Conservation (phyloP, 306 rosid genomes). For the Styphnolobium japonicum region DNA sequence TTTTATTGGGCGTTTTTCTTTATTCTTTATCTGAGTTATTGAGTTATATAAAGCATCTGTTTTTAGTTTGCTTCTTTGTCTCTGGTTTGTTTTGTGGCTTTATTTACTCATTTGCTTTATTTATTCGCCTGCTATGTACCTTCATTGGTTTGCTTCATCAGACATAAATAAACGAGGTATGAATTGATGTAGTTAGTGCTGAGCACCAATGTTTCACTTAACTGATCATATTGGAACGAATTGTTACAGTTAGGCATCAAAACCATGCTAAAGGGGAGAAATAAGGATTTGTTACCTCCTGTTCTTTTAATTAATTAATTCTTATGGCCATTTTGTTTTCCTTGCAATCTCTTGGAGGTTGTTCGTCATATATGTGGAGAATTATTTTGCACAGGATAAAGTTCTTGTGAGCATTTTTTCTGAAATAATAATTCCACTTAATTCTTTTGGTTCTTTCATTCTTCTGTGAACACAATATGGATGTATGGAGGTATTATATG, state of each 20-base stretch:
- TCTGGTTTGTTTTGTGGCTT: not conserved
- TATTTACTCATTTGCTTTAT: not conserved
- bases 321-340: not conserved
- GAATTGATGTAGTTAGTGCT: not conserved
- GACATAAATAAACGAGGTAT: not conserved
- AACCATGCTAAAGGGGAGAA: not conserved
- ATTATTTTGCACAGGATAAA: not conserved
- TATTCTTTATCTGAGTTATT: not conserved
- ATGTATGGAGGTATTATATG: not conserved
- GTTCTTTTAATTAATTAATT: not conserved
- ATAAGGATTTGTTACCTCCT: not conserved
- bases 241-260: not conserved
- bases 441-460: not conserved
- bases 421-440: not conserved
- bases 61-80: not conserved
- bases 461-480: not conserved
- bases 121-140: not conserved
- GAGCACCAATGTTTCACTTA: not conserved
- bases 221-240: not conserved
- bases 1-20: not conserved
- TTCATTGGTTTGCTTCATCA: constrained; percentile 3
- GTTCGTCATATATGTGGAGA: not conserved
- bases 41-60: not conserved
- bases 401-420: not conserved
- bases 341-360: not conserved